Base-by-base conservation (phyloP, 2,329 filamentous ascomycete species). In the Botrytis fabae region DNA sequence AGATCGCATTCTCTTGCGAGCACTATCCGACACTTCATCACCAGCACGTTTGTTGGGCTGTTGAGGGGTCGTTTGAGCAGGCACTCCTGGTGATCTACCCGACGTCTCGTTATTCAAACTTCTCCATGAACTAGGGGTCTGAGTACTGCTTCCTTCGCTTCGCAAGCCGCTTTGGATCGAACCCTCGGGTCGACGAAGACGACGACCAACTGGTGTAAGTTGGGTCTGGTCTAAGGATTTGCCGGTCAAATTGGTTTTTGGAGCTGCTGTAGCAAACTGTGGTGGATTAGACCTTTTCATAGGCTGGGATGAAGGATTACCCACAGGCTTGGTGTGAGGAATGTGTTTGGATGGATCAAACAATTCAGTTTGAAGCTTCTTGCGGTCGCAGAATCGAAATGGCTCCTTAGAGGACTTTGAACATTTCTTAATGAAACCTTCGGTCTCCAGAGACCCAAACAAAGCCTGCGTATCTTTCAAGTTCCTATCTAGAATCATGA, bases 381-480 rank as follows among this genome's bases (percentile, higher is more conserved):
- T 48, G 8, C 65, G 20, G 28, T 71, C 40, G 46, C 28, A 48
- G 28, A 71, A 65, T 28, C 61, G 60, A 38, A 54, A 71, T 54
- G 59, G 44, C 18, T 54, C 46, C 16, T 65, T 48, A 4, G 69
- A 71, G 14, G 35, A 71, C 46, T 57, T 51, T 22, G 46, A 12
- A 42, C 59, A 51, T 44, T 65, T 71, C 65, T 73, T 74, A 20
- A 74, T 48, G 28, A 74, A 48, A 40, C 69, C 73, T 54, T 74
- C 71, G 5, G 69, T 51, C 51, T 66, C 70, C 42, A 75, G 48
- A n/a, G 57, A 38, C 7, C 63, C 59, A 12, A 70, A 51, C 40
- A 74, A 72, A 57, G 32, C 22, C 73, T 35, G 62, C 75, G 60
- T 65, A 8, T 54, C 44, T 28, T 71, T 25, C 44, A 32, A n/a